These are phyloP conservation scores for Neofusicoccum sp. DNA, from an alignment of 2,329 filamentous ascomycete species.

Conservation along the genomic window DNA sequence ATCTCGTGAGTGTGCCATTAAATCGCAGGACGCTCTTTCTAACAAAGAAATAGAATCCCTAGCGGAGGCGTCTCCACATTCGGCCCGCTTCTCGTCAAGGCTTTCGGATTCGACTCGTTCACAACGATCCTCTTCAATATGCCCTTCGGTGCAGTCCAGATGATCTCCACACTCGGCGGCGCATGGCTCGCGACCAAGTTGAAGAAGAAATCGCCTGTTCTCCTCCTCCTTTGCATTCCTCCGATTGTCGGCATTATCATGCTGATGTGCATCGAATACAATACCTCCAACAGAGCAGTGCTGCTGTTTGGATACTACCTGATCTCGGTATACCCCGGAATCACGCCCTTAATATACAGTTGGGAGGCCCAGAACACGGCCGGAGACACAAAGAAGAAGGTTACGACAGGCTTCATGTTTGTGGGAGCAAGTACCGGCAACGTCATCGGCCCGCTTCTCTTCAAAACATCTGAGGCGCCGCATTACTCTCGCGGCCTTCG, in stretches of 20 bases:
- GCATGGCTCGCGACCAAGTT: conserved; percentile 55
- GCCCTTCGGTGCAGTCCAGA: conserved; percentile 59
- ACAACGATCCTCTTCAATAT: conserved; percentile 62
- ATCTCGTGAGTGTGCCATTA: conserved; percentile 38
- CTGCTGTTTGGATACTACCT: conserved; percentile 59
- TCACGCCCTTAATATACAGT: conserved; percentile 60
- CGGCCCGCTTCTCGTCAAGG: conserved; percentile 57
- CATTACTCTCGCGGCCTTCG: conserved; percentile 58
- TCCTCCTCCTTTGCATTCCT: conserved; percentile 55
- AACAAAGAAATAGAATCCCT: conserved; percentile 42
- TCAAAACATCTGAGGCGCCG: conserved; percentile 60
- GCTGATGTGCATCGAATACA: conserved; percentile 51
- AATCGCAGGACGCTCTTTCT: conserved; percentile 19
- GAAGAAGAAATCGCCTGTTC: conserved; percentile 56
- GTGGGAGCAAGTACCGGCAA: conserved; percentile 66
- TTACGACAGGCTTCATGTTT: conserved; percentile 63
- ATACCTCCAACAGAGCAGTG: conserved; percentile 46
- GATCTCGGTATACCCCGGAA: conserved; percentile 60
- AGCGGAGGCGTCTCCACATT: conserved; percentile 60
- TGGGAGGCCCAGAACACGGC: conserved; percentile 64
- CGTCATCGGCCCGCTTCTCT: conserved; percentile 64
- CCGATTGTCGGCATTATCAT: conserved; percentile 58
- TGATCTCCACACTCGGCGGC: conserved; percentile 58
- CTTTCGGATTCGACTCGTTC: conserved; percentile 58
- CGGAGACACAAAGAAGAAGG: conserved; percentile 69